Evolutionary conservation across 306 rosid species (phyloP), one percentile per base, ranked within the genome.

Genomic region (Corylus avellana): DNA sequence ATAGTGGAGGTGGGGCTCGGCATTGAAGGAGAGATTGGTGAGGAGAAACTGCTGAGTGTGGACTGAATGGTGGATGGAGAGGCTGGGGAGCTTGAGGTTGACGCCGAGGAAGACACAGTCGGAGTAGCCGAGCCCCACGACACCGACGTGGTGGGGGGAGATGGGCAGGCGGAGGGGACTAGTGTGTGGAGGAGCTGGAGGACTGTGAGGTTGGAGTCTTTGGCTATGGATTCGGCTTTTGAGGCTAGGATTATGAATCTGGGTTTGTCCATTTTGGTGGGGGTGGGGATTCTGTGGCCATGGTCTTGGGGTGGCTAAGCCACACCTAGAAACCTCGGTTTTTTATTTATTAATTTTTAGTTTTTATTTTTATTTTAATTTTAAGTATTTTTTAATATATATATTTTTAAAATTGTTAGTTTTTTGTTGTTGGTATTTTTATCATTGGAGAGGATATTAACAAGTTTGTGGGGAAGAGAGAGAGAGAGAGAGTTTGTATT

Each of bases 21-120:
- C 76, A 53, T 92, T 83, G 83, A 92, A 77, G 56, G 79, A 83
- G 79, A 95, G 96, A 63, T 95, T 95, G 55, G 88, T 86, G 75
- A 91, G 73, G 71, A 95, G 97, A 85, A 95, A 95, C 84, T 95
- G 98, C 76, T 95, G 98, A 59, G 97, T 98, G 87, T 95, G 98
- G 81, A 95, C 88, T 18, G 98, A 85, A 75, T 92, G 92, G 86
- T 93, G 92, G 70, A 92, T 98, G 0, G 98, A 98, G 56, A 95
- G 92, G 17, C 89, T 91, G 0, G 96, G 98, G 87, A 92, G 92
- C 72, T 95, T 98, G 2, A 95, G 90, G 85, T 95, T 95, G 27
- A 91, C 98, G 46, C 98, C 98, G 61, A 86, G 2, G 86, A 84
- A 90, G 68, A 95, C 78, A 58, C 97, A 87, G 54, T 97, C 97